These are phyloP conservation scores for Arabis alpina DNA, from an alignment of 345 rosid species.

Conservation along the genomic window DNA sequence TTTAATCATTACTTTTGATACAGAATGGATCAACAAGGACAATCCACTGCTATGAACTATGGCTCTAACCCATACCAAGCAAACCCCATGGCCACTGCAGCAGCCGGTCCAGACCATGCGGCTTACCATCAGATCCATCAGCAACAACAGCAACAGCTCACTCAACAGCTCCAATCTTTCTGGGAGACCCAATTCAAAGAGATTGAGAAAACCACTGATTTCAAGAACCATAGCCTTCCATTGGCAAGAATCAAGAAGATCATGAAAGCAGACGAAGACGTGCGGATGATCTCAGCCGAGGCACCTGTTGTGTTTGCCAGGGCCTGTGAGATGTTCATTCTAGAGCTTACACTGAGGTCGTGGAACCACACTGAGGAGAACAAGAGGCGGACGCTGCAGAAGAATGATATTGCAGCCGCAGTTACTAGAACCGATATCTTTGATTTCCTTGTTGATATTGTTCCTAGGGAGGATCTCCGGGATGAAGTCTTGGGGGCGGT, in stretches of 20 bases:
- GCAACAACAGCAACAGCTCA: conserved; percentile 91
- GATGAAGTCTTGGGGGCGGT: conserved; percentile 64
- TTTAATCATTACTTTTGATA: background rate
- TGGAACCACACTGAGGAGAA: conserved; percentile 98
- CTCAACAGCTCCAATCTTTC: conserved; percentile 80
- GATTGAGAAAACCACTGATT: conserved; percentile 73
- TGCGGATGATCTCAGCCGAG: conserved; percentile 93
- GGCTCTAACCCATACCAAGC: conserved; percentile 65
- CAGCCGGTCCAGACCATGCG: conserved; percentile 52
- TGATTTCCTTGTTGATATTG: conserved; percentile 90
- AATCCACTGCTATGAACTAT: conserved; percentile 65
- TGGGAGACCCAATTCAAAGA: conserved; percentile 87
- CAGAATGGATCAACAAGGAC: conserved; percentile 85
- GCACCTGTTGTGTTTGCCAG: conserved; percentile 90
- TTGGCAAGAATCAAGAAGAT: conserved; percentile 94
- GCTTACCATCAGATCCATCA: conserved; percentile 75
- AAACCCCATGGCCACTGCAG: conserved; percentile 57
- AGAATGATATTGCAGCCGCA: conserved; percentile 91
- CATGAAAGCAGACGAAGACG: conserved; percentile 99
- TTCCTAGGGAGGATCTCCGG: conserved; percentile 87
- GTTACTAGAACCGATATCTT: conserved; percentile 88
- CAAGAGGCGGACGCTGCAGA: conserved; percentile 90
- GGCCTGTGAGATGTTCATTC: conserved; percentile 93
- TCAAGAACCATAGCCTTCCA: conserved; percentile 91
- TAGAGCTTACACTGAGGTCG: conserved; percentile 79